Conservation (phyloP, 2,329 filamentous ascomycete genomes). For the Cladophialophora carrionii region DNA sequence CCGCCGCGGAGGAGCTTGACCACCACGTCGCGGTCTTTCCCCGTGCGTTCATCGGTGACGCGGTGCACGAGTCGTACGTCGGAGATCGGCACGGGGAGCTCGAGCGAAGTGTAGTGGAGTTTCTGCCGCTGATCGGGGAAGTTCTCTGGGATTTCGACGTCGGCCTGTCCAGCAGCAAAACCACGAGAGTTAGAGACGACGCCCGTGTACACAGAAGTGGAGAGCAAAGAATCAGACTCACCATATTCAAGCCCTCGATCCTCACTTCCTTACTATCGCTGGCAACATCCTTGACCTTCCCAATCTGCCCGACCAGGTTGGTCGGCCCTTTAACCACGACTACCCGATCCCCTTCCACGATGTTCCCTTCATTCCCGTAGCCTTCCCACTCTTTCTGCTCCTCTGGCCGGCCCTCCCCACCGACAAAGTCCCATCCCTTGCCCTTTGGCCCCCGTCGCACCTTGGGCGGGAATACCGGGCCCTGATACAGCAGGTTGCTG, state of each 20-base stretch:
- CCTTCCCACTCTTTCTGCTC: constrained; percentile 47
- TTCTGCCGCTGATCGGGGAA: constrained; percentile 38
- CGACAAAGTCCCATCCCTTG: constrained; percentile 28
- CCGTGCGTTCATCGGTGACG: constrained; percentile 67
- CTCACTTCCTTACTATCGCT: constrained; percentile 59
- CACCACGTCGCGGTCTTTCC: constrained; percentile 68
- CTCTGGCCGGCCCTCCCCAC: constrained; percentile 37
- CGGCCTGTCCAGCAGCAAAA: constrained; percentile 42
- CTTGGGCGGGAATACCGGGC: constrained; percentile 47
- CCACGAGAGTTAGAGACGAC: not conserved
- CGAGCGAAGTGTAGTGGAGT: constrained; percentile 53
- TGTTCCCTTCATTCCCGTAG: constrained; percentile 47
- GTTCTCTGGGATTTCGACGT: constrained; percentile 48
- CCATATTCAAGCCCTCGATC: constrained; percentile 67
- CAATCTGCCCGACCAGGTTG: constrained; percentile 74
- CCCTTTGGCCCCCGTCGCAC: constrained; percentile 36
- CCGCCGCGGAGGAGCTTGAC: constrained; percentile 69
- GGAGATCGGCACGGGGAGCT: constrained; percentile 59
- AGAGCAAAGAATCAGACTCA: constrained; percentile 49
- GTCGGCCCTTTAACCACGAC: constrained; percentile 77
- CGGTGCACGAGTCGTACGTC: not conserved
- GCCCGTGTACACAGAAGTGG: not conserved
- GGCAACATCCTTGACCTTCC: constrained; percentile 65
- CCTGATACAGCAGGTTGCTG: constrained; percentile 43
- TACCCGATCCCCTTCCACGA: constrained; percentile 75